A percentile compares a stretch with the other conserved stretches of the same genome.
Conservation (phyloP, 2,329 filamentous ascomycete species). For the Claviceps africana region DNA sequence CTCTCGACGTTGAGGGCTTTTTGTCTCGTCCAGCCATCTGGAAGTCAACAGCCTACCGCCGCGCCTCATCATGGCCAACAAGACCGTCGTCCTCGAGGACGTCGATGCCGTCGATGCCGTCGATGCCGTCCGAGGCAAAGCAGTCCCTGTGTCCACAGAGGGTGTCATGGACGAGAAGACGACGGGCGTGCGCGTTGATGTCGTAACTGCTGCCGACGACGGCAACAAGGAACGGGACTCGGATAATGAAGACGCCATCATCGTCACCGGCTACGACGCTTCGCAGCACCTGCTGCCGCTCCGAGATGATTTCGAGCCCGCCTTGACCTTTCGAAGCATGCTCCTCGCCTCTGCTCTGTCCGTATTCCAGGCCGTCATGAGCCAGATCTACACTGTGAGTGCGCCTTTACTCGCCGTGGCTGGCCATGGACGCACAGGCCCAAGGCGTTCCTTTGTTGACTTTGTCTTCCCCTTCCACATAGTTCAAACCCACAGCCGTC, state of each 20-base stretch:
- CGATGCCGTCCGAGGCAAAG: neutral
- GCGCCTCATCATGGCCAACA: neutral
- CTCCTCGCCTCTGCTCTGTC: conserved; percentile 34
- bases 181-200: neutral
- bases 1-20: too few relatives aligned
- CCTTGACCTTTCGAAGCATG: conserved; percentile 39
- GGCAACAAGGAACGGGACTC: conserved; percentile 17
- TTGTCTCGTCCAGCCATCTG: too few relatives aligned
- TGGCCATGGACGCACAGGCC: too few relatives aligned
- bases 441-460: neutral
- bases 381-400: conserved; percentile 37
- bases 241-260: conserved; percentile 27
- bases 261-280: conserved; percentile 37
- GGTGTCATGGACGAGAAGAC: too few relatives aligned
- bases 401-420: too few relatives aligned
- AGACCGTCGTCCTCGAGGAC: neutral
- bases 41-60: too few relatives aligned
- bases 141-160: neutral
- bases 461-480: neutral
- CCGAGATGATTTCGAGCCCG: conserved; percentile 36
- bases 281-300: conserved; percentile 33
- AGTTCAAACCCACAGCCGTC: conserved; percentile 39
- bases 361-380: conserved; percentile 40
- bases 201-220: neutral
- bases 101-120: neutral